Conservation (phyloP, 192 early-diverging fungal genomes). For the Chytriomyces hyalinus region DNA sequence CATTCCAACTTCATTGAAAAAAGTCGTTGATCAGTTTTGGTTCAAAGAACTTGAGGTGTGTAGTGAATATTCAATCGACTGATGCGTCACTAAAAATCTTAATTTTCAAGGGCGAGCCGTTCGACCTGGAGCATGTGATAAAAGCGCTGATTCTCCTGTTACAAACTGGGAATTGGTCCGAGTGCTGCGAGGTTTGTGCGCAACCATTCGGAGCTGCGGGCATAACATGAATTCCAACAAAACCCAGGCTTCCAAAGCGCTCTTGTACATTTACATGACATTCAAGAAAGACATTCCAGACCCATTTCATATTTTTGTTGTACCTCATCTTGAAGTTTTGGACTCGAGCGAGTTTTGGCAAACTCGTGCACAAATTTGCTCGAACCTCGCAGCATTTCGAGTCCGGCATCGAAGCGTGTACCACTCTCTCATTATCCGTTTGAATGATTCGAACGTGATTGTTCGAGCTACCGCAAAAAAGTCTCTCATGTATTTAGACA, state of each 20-base stretch:
- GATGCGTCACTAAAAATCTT: not conserved
- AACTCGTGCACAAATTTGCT: conserved; percentile 43
- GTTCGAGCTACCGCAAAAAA: conserved; percentile 45
- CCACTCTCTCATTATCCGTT: conserved; percentile 32
- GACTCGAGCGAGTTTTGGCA: conserved; percentile 43
- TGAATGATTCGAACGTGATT: conserved; percentile 41
- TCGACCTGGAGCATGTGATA: conserved; percentile 42
- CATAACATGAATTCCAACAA: not conserved
- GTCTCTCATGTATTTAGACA: conserved; percentile 41
- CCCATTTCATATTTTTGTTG: conserved; percentile 40
- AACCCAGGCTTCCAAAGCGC: conserved; percentile 46
- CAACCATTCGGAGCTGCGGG: not conserved
- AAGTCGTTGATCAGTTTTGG: conserved; percentile 38
- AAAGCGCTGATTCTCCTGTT: conserved; percentile 39
- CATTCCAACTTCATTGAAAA: conserved; percentile 25
- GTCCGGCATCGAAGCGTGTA: conserved; percentile 34
- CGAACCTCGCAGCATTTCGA: conserved; percentile 42
- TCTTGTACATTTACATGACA: conserved; percentile 47
- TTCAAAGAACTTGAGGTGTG: conserved; percentile 16
- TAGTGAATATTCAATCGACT: not conserved
- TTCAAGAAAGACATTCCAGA: conserved; percentile 51
- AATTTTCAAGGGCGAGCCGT: conserved; percentile 3
- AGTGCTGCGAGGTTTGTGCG: conserved; percentile 35
- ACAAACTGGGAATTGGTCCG: conserved; percentile 40
- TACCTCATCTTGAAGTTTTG: conserved; percentile 46